Evolutionary conservation across 768 basidiomycete species (phyloP).

Genomic region (Amanita rimosa): DNA sequence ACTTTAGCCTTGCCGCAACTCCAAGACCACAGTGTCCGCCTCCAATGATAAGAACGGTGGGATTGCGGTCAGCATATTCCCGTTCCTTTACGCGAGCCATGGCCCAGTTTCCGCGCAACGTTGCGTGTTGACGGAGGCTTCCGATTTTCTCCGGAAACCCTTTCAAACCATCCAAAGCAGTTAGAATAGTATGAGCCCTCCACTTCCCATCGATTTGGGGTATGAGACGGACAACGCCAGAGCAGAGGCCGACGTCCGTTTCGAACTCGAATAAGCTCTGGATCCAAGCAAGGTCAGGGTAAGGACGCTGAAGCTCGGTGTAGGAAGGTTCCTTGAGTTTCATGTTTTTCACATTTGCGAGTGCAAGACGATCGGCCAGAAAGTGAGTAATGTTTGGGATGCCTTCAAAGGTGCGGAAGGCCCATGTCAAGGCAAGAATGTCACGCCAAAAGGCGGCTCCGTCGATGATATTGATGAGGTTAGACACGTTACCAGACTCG

Average conservation of each 20-base stretch:
- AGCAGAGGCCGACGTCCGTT: conserved; percentile 34
- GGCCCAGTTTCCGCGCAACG: conserved; percentile 48
- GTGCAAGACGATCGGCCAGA: conserved; percentile 33
- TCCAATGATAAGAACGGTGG: conserved; percentile 52
- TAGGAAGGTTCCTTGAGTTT: conserved; percentile 9
- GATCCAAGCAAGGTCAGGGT: conserved; percentile 47
- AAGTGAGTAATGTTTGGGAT: conserved; percentile 26
- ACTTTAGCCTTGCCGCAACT: conserved; percentile 54
- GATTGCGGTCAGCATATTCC: conserved; percentile 37
- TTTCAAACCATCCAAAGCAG: conserved; percentile 46
- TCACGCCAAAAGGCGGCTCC: conserved; percentile 42
- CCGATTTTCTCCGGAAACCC: conserved; percentile 40
- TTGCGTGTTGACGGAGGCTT: conserved; percentile 24
- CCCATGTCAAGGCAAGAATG: conserved; percentile 51
- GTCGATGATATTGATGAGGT: conserved; percentile 4
- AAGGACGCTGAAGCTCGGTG: conserved; percentile 24
- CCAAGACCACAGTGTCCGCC: conserved; percentile 61
- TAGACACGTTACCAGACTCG: neutral
- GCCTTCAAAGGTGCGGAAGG: conserved; percentile 46
- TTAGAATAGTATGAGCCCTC: conserved; percentile 52
- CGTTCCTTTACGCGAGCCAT: conserved; percentile 27
- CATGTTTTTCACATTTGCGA: conserved; percentile 15
- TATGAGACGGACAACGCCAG: conserved; percentile 44
- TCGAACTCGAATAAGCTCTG: conserved; percentile 46
- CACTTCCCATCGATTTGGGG: conserved; percentile 32